Evolutionary conservation across 2,329 filamentous ascomycete genomes (phyloP), one percentile per base, ranked within the genome.

Genomic region (Dryadomyces quercus-mongolicae): DNA sequence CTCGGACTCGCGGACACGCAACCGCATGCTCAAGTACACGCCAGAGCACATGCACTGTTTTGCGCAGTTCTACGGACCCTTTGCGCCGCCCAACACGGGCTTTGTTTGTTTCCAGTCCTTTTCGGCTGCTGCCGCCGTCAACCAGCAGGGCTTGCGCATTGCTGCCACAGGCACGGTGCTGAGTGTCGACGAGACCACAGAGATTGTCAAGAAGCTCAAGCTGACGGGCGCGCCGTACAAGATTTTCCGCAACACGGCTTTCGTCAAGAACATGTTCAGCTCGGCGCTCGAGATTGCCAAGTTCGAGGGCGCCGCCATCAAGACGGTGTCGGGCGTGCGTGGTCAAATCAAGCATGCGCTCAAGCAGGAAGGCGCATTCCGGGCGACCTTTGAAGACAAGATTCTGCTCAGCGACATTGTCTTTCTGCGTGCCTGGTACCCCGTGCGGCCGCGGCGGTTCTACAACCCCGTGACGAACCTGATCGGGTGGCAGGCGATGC

Each of bases 11-110:
- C 82, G 93, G 62, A 94, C 88, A 25, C 80, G 93, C 59, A 96
- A 97, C 70, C 84, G 93, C 55, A 96, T 98, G 92, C 80, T 98
- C 58, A 98, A 98, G 70, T 98, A 98, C 70, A 96, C 92, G 0
- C 94, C 93, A 0, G 94, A 98, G 74, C 93, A 98, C 66, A 97
- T 96, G 90, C 93, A 97, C 72, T 98, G 94, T 72, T 95, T 95
- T 67, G 93, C 82, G 44, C 95, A 91, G 51, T 90, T 97, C 70
- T 97, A 95, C 65, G 93, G 91, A 0, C 93, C 94, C 0, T 81
- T 98, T 8, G 89, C 96, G 57, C 90, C 93, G 0, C 93, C 94
- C 13, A 96, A 95, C 69, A 95, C 92, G 2, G 90, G 92, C 56
- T 97, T 98, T 70, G 91, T 88, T 61, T 93, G 87, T 68, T 89